Percentiles rank a stretch among this genome's conserved stretches.
These are phyloP conservation scores for Termitomyces sp. DNA, from an alignment of 768 basidiomycete genomes.

Conservation along the genomic window DNA sequence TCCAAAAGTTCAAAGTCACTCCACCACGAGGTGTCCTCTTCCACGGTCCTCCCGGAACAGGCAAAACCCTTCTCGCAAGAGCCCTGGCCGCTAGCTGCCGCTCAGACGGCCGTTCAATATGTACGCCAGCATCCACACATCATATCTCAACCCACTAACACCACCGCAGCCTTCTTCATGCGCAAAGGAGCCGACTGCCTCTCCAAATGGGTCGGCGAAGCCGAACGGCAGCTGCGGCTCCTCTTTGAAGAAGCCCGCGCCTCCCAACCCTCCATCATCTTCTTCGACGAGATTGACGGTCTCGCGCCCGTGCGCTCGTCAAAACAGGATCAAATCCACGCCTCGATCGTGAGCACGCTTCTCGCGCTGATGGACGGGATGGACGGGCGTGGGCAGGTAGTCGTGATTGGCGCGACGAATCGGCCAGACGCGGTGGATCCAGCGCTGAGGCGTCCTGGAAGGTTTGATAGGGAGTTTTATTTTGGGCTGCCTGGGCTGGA, in stretches of 20 bases:
- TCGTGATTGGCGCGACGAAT: slow-evolving; percentile 98
- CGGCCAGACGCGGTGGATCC: slow-evolving; percentile 97
- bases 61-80: slow-evolving; percentile 90
- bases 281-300: slow-evolving; percentile 99
- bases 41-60: slow-evolving; percentile 98
- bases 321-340: slow-evolving; percentile 98
- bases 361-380: slow-evolving; percentile 99
- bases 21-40: slow-evolving; percentile 96
- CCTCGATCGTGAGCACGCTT: slow-evolving; percentile 93
- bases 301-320: slow-evolving; percentile 97
- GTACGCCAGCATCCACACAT: slow-evolving; percentile 38
- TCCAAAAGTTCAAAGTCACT: slow-evolving; percentile 88
- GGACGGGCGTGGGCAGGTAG: slow-evolving; percentile 96
- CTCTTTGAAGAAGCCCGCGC: slow-evolving; percentile 94
- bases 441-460: slow-evolving; percentile 85
- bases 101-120: slow-evolving; percentile 80
- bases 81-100: slow-evolving; percentile 92
- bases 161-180: slow-evolving; percentile 89
- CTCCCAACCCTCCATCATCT: slow-evolving; percentile 94
- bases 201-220: slow-evolving; percentile 99
- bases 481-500: slow-evolving; percentile 84
- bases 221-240: slow-evolving; percentile 90
- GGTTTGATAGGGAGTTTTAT: slow-evolving; percentile 98
- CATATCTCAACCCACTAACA: neutral
- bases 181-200: slow-evolving; percentile 97